A percentile compares a stretch with the other conserved stretches of the same genome.
Conservation (phyloP, 78 protist genomes). For the Tieghemostelium lacteum region DNA sequence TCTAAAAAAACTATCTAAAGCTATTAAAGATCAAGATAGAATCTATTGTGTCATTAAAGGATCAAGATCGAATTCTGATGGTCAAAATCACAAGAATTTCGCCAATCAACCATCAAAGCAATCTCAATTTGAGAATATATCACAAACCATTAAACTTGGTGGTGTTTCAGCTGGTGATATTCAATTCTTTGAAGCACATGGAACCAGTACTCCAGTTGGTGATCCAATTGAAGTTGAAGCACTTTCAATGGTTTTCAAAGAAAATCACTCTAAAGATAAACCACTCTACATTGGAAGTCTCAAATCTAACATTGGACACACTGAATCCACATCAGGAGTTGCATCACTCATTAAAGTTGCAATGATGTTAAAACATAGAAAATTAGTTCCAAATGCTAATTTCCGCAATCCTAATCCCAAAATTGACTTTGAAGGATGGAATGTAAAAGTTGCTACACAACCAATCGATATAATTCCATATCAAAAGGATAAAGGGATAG, state of each 20-base stretch:
- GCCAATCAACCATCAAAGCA: constrained; percentile 81
- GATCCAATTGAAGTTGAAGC: too few relatives aligned
- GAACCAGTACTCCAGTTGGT: too few relatives aligned
- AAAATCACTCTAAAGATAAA: too few relatives aligned
- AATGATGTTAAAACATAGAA: background rate
- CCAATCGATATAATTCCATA: background rate
- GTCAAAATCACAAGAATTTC: constrained; percentile 51
- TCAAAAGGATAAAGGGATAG: background rate
- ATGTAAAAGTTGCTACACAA: constrained; percentile 43
- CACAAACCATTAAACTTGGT: constrained; percentile 38
- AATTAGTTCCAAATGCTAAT: background rate
- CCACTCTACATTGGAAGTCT: too few relatives aligned
- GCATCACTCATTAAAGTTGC: too few relatives aligned
- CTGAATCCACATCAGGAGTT: background rate
- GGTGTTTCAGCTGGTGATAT: background rate
- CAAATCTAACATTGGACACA: too few relatives aligned
- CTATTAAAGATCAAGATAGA: constrained; percentile 16
- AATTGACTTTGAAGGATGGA: constrained; percentile 52
- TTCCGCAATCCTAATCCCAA: constrained; percentile 43
- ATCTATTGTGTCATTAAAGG: constrained; percentile 72
- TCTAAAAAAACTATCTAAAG: constrained; percentile 21
- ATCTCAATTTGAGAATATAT: constrained; percentile 81
- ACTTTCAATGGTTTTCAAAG: too few relatives aligned
- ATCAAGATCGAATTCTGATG: constrained; percentile 71
- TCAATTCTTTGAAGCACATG: too few relatives aligned